These are phyloP conservation scores for Bruguiera parviflora DNA, from an alignment of 345 rosid genomes.

Conservation along the genomic window DNA sequence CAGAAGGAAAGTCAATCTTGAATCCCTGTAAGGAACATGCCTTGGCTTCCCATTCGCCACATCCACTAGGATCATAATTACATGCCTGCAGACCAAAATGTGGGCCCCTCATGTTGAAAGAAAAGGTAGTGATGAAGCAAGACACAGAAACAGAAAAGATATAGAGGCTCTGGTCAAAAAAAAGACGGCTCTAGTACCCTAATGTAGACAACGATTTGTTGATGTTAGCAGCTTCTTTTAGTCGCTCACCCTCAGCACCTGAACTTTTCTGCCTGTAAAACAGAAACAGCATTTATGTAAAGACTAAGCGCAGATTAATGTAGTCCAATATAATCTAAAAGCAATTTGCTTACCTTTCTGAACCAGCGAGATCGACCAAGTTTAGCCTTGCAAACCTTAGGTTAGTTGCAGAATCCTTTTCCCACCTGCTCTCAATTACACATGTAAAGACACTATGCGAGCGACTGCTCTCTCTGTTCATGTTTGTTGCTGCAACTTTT, in stretches of 20 bases:
- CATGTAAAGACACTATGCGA: conserved; percentile 97
- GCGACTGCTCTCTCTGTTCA: conserved; percentile 98
- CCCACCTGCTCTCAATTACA: conserved; percentile 94
- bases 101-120: conserved; percentile 1
- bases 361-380: conserved; percentile 96
- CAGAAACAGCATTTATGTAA: too few relatives aligned
- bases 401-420: conserved; percentile 80
- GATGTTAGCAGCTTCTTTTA: conserved; percentile 96
- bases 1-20: conserved; percentile 94
- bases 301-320: not conserved
- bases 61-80: conserved; percentile 93
- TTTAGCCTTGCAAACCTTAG: conserved; percentile 90
- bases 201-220: conserved; percentile 93
- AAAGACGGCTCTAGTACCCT: conserved; percentile 48
- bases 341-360: conserved; percentile 63
- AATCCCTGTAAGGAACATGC: conserved; percentile 94
- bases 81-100: conserved; percentile 61
- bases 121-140: conserved; percentile 1
- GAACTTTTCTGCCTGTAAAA: conserved; percentile 80
- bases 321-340: conserved; percentile 14
- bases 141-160: not conserved
- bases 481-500: conserved; percentile 91
- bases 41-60: conserved; percentile 74
- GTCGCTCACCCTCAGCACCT: conserved; percentile 97
- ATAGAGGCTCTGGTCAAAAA: conserved; percentile 11